Base-by-base conservation (phyloP, 139 green algal species). In the Yamagishiella unicocca region DNA sequence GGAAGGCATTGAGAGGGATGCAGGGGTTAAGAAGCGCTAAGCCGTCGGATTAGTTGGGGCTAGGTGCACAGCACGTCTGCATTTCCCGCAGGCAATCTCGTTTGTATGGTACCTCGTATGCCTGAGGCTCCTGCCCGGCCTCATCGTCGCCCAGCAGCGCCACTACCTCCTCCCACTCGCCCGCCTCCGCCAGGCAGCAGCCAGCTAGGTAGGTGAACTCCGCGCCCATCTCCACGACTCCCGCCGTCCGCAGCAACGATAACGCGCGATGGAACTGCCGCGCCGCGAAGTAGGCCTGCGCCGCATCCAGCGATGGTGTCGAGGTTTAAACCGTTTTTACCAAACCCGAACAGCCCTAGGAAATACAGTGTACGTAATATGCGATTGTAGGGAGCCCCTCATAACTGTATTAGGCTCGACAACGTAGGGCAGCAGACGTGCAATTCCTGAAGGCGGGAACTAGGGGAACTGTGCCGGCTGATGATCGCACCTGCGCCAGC, bases 121-220 rank as follows among this genome's bases (percentile, higher is more conserved):
- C 64, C 9, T 54, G 45, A 3, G 66, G 81, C 17, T 78, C 81
- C 45, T 73, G 81, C n/a, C 19, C 31, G 24, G 81, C 14, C n/a
- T 95, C 92, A 4, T 90, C 90, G 38, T 94, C 92, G 4, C 95
- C 96, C 37, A 99, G 89, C 88, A 97, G 73, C 0, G 35, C 66
- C 43, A 99, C 80, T 77, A 95, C 98, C 83, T 99, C 97, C 64
- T 99, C 96, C 96, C 95, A 99, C 29, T 98, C 94, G 17, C 90
- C 87, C 14, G 90, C 90, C 85, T 96, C 95, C 0, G 93, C 92
- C 84, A 98, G 84, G 89, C 96, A 98, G 87, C 92, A 92, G 22
- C 94, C 96, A 21, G 93, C 92, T n/a, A 98, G 87, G 88, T 96
- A 96, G 4, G 90, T 90, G 90, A 97, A 97, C 24, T 90, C 83